Evolutionary conservation across 2,329 filamentous ascomycete genomes (phyloP), one percentile per base, ranked within the genome.

Genomic region (Penicillium nordicum): DNA sequence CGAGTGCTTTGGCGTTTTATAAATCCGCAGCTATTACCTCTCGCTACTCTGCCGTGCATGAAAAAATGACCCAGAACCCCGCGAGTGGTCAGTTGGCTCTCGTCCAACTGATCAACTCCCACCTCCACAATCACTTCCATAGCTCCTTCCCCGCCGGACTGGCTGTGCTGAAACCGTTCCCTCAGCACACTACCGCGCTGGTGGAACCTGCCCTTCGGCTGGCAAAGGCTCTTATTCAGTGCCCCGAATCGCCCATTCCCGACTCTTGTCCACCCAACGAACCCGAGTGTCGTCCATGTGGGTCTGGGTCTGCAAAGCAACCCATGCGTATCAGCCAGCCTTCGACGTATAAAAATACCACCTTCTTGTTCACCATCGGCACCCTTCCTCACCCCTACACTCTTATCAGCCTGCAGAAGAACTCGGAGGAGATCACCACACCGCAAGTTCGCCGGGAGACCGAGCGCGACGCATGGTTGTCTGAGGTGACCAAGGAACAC

Each of bases 361-460:
- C 87, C 14, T 80, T 79, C 1, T 70, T 88, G 16, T 97, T 92
- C 77, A 91, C 88, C 3, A 89, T 99, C 61, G 92, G 88, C 57
- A 89, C 87, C 0, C 88, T 97, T 12, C 93, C 93, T 0, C 94
- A 99, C 71, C 94, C 94, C 0, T 96, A 92, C 78, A 97, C 92
- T 1, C 80, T 91, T 41, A 83, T 86, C 52, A 83, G 85, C 12
- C 78, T 97, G 18, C 81, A 85, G 57, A 81, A 85, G 56, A 76
- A 78, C 50, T 77, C 83, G 40, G 80, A 84, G 2, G 76, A 80
- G 1, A 77, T 90, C 47, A 87, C 87, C 46, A 75, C 87, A 1
- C 73, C 79, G 8, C 88, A 85, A 78, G 83, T 92, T 59, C 83
- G 88, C 44, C 81, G 86, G 56, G 78, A 88, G 53, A 86, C 88